phyloP scores from a whole-genome alignment of 1,284 basidiomycete genomes.

The Schizophyllum commune region DNA sequence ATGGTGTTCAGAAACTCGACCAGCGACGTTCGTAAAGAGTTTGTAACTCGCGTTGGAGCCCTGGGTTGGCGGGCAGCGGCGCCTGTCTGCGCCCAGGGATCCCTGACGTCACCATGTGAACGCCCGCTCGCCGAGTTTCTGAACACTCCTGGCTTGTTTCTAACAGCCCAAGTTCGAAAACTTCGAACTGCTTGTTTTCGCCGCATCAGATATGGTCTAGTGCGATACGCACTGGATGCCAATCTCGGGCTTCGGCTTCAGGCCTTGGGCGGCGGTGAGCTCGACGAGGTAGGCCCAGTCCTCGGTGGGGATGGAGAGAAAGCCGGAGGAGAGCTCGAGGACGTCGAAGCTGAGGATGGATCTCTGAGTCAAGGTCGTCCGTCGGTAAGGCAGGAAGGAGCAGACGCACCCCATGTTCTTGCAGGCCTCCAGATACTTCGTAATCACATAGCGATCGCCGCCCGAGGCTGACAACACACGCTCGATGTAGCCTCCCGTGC shows the following conservation, averaged over 20 bases:
- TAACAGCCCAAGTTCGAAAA: too few species aligned
- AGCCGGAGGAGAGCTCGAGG: slow-evolving; percentile 36
- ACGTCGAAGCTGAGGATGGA: slow-evolving; percentile 40
- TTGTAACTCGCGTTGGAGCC: too few species aligned
- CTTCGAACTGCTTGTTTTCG: too few species aligned
- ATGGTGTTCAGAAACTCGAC: too few species aligned
- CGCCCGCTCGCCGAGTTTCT: too few species aligned
- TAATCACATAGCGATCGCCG: slow-evolving; percentile 26
- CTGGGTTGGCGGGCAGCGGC: too few species aligned
- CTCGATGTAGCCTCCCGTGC: slow-evolving; percentile 37
- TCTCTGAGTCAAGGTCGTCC: too few species aligned
- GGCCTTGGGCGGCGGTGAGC: slow-evolving; percentile 29
- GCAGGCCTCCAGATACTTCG: slow-evolving; percentile 32
- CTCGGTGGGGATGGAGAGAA: slow-evolving; percentile 37
- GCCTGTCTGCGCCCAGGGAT: too few species aligned
- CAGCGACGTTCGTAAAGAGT: too few species aligned
- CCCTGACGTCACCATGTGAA: too few species aligned
- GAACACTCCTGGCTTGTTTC: too few species aligned
- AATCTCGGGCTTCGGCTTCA: slow-evolving; percentile 39
- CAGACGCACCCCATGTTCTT: slow-evolving; percentile 29
- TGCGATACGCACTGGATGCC: slow-evolving; percentile 30
- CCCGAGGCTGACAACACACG: slow-evolving; percentile 31
- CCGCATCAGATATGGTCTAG: too few species aligned
- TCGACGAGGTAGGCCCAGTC: slow-evolving; percentile 37
- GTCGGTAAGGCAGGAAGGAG: neutral